Evolutionary conservation across 2,329 filamentous ascomycete species (phyloP), one percentile per base, ranked within the genome.

Genomic region (Diaporthe humulicola): DNA sequence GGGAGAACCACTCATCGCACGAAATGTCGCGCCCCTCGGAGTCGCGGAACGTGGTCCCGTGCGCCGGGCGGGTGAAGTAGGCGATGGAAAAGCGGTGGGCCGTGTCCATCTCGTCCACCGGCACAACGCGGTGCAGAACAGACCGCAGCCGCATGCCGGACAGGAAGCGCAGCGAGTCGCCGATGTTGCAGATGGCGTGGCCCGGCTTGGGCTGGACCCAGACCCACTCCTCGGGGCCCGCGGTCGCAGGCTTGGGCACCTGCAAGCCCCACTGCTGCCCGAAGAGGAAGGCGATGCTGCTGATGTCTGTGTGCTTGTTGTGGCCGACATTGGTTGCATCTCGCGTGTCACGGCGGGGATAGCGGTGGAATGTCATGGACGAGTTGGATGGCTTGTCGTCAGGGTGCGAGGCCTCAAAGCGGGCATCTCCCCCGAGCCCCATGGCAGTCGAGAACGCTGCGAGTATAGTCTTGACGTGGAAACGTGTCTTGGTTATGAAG

Each of bases 51-150:
- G 87, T 86, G 79, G 87, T 87, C 78, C 88, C 87, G 80, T 90
- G 85, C 83, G 90, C 88, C 71, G 89, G 87, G 45, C 89, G 85
- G 71, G 90, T 83, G 83, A 90, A 90, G 81, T 90, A 91, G 22
- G 89, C 89, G 76, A 90, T 88, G 15, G 87, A 89, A 85, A 90
- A 90, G 74, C 89, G 86, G 82, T 90, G 87, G 86, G 90, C 86
- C 57, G 80, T 78, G 28, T 85, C 83, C 52, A 56, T 56, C 52
- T 56, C 52, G 81, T 89, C 80, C 75, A 87, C 86, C 0, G 89
- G 89, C 28, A 91, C 87, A 36, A 90, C 89, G 75, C 88, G 85
- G 84, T 90, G 89, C 80, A 91, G 88, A 84, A 88, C 89, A 48
- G 87, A 88, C 81, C 88, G 86, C 82, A 91, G 86, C 73, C 84